Evolutionary conservation across 176 grass and related monocot genomes (phyloP), one percentile per base, ranked within the genome.

Genomic region (Musa schizocarpa): DNA sequence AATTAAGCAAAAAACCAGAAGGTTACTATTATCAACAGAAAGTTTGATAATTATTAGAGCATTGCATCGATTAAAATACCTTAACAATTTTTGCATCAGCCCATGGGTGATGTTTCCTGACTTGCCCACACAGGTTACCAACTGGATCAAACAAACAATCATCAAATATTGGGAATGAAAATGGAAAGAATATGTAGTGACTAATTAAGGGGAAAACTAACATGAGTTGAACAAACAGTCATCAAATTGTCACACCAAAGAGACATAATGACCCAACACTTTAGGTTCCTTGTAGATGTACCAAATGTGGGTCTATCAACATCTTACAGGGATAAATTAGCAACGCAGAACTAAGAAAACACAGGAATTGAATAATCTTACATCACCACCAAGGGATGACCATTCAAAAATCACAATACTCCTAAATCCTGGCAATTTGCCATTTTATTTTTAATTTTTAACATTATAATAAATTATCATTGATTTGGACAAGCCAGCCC

Each of bases 41-140:
- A 43, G 54, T 14, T 17, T 1, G 26, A 52, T 53, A 50, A 29
- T 49, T 67, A 10, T 43, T 53, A 54, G 63, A 29, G 1, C 43
- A 12, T 53, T 48, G n/a, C 23, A 84, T 63, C 43, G 50, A 52
- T 12, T 64, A 57, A 27, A 50, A 69, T 74, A 94, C 90, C 95
- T 99, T 94, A 52, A 76, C 88, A 0, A 84, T 82, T 89, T 99
- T 99, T 55, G 95, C 90, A 92, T 99, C 95, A 76, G 86, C 86
- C 95, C 95, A 94, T 2, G 95, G 88, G 21, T 94, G 95, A 52
- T 23, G 76, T 91, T 92, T 92, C 77, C 90, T 99, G 55, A 99
- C 88, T 76, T 89, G 86, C 55, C 90, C 90, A 11, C 90, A 99
- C 77, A 99, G 80, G 81, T 81, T 91, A 59, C 90, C 95, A 51